Base-by-base conservation (phyloP, 495 filamentous ascomycete species). In the Penicilliopsis zonata region DNA sequence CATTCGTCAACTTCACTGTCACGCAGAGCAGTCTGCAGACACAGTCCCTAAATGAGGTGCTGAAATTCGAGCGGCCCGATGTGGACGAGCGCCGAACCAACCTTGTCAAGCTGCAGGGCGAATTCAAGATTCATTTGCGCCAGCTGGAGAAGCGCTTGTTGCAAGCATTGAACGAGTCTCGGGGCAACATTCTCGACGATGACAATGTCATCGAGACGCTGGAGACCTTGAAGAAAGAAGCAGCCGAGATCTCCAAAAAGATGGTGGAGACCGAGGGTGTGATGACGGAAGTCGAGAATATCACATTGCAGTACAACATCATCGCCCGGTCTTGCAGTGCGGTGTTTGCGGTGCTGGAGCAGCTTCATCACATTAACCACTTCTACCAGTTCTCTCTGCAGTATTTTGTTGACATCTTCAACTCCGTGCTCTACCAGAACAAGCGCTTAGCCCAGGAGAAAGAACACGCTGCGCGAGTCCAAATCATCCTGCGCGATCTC, bases 301-400 rank as follows among this genome's bases (percentile, higher is more conserved):
- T 95, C 52, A 99, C 90, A 14, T 67, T 78, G 35, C 78, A 93
- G 57, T 96, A 96, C 69, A 80, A 78, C 47, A 76, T 86, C 42
- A 84, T 96, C 56, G 90, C 90, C 27, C 72, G 76, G 43, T 83
- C 90, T 22, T 99, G 90, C 70, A 93, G 86, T 59, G 86, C 87
- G 29, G 86, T 95, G 15, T 96, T 95, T 59, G 85, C 90, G 13
- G 83, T 95, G 16, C 68, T 99, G 29, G 92, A 96, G 59, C 88
- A 96, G 53, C 78, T 99, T 28, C 87, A 94, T 52, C 88, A 94
- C 47, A 75, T 99, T 52, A 94, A 99, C 51, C 92, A 96, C 65
- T 96, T 96, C 64, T 99, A 99, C 53, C 90, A 96, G 46, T 96
- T 99, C 69, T 96, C 92, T 13, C 69, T 99, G 29, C 86, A 94